Conservation (phyloP, 352 stramenopile genomes). For the Phytopythium ostracodes region DNA sequence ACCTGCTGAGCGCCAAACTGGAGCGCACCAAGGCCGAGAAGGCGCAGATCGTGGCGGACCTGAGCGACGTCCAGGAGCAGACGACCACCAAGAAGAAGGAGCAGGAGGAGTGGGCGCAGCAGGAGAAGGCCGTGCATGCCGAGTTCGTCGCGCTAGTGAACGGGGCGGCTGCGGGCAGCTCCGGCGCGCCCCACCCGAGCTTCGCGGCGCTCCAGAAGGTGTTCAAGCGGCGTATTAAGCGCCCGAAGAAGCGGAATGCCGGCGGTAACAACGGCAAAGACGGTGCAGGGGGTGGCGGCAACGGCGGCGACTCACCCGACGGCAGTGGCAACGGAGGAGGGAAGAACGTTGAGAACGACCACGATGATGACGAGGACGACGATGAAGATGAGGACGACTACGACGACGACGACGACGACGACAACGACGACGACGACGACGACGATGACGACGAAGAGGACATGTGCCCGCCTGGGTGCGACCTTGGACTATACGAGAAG, state of each 20-base stretch:
- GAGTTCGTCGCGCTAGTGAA: conserved; percentile 76
- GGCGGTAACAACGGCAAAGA: conserved; percentile 35
- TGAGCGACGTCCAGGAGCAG: conserved; percentile 73
- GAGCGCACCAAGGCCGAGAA: conserved; percentile 85
- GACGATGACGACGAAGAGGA: conserved; percentile 92
- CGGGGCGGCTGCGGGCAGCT: conserved; percentile 34
- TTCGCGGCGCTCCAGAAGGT: conserved; percentile 84
- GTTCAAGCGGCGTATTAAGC: conserved; percentile 91
- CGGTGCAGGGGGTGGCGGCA: conserved; percentile 20
- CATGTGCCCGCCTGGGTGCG: conserved; percentile 84
- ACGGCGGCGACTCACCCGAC: conserved; percentile 18
- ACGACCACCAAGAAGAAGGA: conserved; percentile 77
- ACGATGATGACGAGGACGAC: conserved; percentile 74
- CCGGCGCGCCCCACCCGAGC: conserved; percentile 43
- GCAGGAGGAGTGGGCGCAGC: conserved; percentile 65
- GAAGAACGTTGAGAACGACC: conserved; percentile 58
- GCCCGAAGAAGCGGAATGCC: conserved; percentile 75
- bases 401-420: conserved; percentile 57
- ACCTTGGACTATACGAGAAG: conserved; percentile 89
- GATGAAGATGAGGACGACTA: conserved; percentile 70
- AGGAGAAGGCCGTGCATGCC: conserved; percentile 58
- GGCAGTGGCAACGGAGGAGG: conserved; percentile 11
- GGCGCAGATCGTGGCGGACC: conserved; percentile 71
- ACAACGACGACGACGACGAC: conserved; percentile 89
- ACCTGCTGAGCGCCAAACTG: conserved; percentile 81